Conservation (phyloP, 768 basidiomycete genomes). For the Naganishia antarctica region DNA sequence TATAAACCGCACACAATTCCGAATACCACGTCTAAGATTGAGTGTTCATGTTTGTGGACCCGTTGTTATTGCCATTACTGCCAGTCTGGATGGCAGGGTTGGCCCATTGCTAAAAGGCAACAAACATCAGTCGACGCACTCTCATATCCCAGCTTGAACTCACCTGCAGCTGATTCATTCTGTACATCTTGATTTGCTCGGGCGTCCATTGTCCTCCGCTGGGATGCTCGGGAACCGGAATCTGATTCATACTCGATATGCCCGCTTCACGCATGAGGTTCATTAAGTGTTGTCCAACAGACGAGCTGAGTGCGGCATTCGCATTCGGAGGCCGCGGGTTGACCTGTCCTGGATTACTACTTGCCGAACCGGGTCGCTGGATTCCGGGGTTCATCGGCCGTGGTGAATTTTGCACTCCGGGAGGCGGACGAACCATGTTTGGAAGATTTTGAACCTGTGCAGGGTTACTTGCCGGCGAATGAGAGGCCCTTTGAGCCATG, state of each 20-base stretch:
- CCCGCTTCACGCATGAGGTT: conserved; percentile 19
- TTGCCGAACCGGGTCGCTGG: not conserved
- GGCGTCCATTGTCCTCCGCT: conserved; percentile 11
- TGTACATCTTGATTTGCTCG: conserved; percentile 4
- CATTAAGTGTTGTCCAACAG: conserved; percentile 4
- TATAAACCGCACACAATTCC: too few species aligned
- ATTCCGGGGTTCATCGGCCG: conserved; percentile 3
- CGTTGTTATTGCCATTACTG: conserved; percentile 3
- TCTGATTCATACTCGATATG: conserved; percentile 11
- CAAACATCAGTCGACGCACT: not conserved
- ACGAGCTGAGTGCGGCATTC: conserved; percentile 2
- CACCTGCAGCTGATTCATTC: conserved; percentile 10
- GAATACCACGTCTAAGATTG: not conserved
- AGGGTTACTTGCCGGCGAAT: conserved; percentile 1
- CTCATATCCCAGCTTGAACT: not conserved
- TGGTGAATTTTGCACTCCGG: not conserved
- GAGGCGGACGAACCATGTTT: conserved; percentile 3
- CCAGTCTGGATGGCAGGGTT: not conserved
- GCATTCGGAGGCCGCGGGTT: not conserved
- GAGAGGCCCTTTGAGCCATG: conserved; percentile 4
- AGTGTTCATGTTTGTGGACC: not conserved
- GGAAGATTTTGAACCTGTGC: not conserved
- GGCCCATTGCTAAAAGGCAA: conserved; percentile 11
- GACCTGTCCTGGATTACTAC: not conserved
- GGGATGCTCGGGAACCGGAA: conserved; percentile 7